phyloP scores from a whole-genome alignment of 169 alveolate species.

The Cryptosporidium sp. region DNA sequence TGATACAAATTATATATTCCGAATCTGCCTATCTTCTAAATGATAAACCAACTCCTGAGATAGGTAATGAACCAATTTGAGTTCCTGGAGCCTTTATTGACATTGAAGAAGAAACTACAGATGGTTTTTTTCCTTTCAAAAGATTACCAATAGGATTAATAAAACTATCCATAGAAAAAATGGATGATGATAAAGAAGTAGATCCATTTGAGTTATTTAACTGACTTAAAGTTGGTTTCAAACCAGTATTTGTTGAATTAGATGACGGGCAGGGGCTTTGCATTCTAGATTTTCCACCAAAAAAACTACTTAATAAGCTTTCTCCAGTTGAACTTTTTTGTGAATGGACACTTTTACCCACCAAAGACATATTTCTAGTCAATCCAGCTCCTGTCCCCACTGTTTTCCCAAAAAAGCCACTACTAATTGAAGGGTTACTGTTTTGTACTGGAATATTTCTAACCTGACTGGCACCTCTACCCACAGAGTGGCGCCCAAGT shows the following conservation, averaged over 20 bases:
- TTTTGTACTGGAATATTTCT: neutral
- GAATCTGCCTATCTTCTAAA: neutral
- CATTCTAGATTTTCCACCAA: neutral
- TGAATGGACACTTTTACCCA: neutral
- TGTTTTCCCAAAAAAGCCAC: neutral
- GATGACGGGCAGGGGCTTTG: neutral
- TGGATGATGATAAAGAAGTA: neutral
- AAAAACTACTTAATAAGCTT: neutral
- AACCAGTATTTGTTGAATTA: neutral
- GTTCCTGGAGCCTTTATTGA: neutral
- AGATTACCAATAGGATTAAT: conserved; percentile 22
- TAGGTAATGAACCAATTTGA: neutral
- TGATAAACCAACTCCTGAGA: neutral
- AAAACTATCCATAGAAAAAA: conserved; percentile 7
- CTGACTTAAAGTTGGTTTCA: neutral
- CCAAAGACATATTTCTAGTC: neutral
- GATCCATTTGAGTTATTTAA: neutral
- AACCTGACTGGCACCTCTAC: conserved; percentile 3
- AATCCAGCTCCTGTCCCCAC: neutral
- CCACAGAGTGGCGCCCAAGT: neutral
- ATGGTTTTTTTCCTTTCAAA: conserved; percentile 3
- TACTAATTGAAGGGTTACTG: neutral
- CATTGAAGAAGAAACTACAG: neutral
- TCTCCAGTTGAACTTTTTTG: neutral
- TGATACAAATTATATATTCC: neutral